Percentiles rank a stretch among this genome's conserved stretches.
These are phyloP conservation scores for Cercis canadensis DNA, from an alignment of 306 rosid species.

Conservation along the genomic window DNA sequence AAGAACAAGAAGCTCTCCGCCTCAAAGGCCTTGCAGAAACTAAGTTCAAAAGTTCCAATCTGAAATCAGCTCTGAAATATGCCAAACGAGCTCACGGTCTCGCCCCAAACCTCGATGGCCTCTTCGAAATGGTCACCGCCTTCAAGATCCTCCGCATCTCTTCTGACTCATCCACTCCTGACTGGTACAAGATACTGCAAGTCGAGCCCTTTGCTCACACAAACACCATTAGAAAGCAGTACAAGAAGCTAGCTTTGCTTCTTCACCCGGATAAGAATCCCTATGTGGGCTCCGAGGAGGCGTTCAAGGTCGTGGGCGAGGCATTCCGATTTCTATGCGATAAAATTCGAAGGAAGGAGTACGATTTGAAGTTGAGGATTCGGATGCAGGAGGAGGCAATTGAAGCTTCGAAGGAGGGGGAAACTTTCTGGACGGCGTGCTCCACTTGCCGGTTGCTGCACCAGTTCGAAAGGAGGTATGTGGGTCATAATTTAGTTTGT, in stretches of 20 bases:
- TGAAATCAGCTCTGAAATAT: constrained; percentile 68
- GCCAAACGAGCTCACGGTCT: constrained; percentile 66
- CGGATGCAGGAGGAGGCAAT: constrained; percentile 63
- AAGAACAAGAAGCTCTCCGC: constrained; percentile 50
- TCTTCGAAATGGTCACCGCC: constrained; percentile 65
- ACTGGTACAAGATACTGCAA: constrained; percentile 71
- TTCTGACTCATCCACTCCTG: constrained; percentile 16
- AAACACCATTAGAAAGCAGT: constrained; percentile 61
- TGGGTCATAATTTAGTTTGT: constrained; percentile 68
- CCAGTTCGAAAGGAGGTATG: constrained; percentile 77
- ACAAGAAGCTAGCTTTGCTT: constrained; percentile 69
- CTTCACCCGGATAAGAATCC: constrained; percentile 78
- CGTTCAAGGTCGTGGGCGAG: constrained; percentile 74
- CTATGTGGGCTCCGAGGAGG: constrained; percentile 63
- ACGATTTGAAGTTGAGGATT: constrained; percentile 64
- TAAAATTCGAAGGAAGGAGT: constrained; percentile 58
- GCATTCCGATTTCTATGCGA: constrained; percentile 75
- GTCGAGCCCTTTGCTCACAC: constrained; percentile 67
- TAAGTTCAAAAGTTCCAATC: constrained; percentile 54
- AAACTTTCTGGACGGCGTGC: constrained; percentile 85
- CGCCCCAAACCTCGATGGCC: constrained; percentile 52
- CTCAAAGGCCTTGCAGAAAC: constrained; percentile 57
- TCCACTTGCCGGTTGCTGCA: constrained; percentile 76
- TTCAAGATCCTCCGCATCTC: constrained; percentile 59
- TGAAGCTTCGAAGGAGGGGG: constrained; percentile 19